phyloP scores from a whole-genome alignment of 83 land plant species.

The Thuja plicata region DNA sequence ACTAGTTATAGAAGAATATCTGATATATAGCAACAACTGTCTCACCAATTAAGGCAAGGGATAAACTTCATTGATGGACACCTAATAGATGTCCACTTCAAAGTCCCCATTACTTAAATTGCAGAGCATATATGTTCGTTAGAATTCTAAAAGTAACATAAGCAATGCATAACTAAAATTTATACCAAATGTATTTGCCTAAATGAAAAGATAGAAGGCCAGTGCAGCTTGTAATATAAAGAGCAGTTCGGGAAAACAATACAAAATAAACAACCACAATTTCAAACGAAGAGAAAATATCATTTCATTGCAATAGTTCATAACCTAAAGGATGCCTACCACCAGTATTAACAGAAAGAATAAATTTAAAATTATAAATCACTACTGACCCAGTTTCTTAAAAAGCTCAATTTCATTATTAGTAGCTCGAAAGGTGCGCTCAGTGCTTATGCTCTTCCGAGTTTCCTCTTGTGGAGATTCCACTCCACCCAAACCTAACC shows the following conservation, averaged over 20 bases:
- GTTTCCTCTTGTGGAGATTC: conserved; percentile 57
- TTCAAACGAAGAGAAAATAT: background rate
- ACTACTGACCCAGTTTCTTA: conserved; percentile 59
- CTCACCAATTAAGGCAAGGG: background rate
- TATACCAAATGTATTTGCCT: background rate
- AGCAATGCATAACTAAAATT: background rate
- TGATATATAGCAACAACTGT: background rate
- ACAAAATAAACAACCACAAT: background rate
- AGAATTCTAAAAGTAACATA: background rate
- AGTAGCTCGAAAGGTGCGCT: conserved; percentile 79
- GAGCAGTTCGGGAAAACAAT: background rate
- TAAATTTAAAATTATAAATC: background rate
- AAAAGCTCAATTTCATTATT: conserved; percentile 45
- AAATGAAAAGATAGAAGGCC: background rate
- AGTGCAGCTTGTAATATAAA: background rate
- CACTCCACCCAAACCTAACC: conserved; percentile 78
- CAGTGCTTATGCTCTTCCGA: conserved; percentile 82
- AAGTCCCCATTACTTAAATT: background rate
- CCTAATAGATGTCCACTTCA: background rate
- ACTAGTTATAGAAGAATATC: background rate
- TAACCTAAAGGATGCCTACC: background rate
- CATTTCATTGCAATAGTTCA: background rate
- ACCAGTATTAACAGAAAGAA: background rate
- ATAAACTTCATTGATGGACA: background rate
- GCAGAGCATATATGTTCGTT: background rate